A percentile compares a stretch with the other conserved stretches of the same genome.
Conservation (phyloP, 2,329 filamentous ascomycete genomes). For the Fusarium bulbicola region DNA sequence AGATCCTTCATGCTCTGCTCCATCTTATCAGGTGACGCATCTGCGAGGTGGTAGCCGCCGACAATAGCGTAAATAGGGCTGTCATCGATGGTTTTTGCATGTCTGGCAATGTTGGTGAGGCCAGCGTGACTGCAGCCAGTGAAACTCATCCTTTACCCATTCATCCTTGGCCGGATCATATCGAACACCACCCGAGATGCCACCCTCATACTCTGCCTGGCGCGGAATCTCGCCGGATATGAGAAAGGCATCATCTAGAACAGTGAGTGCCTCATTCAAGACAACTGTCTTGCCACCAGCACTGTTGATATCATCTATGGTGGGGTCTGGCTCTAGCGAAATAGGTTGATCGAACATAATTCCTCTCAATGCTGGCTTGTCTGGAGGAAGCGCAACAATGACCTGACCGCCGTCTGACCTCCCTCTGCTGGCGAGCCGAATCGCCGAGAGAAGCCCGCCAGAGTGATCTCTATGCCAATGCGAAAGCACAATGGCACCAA, state of each 20-base stretch:
- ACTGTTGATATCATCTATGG: neutral
- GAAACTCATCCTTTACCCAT: neutral
- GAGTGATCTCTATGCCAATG: constrained; percentile 1
- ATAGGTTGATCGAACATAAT: neutral
- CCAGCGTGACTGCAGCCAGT: neutral
- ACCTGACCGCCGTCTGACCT: neutral
- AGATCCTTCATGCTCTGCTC: neutral
- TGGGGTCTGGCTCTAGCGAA: neutral
- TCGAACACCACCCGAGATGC: neutral
- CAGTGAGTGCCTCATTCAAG: neutral
- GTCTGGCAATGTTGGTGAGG: neutral
- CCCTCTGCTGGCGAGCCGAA: neutral
- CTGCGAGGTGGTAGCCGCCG: neutral
- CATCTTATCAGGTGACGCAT: neutral
- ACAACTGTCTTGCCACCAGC: neutral
- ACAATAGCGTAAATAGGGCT: neutral
- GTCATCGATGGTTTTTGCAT: neutral
- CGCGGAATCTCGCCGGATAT: neutral
- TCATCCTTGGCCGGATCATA: neutral
- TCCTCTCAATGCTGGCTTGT: neutral
- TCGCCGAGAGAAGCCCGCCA: neutral
- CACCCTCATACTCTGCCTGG: neutral
- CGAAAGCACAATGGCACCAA: neutral
- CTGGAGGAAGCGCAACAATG: neutral
- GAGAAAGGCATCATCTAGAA: neutral